A percentile compares a stretch with the other conserved stretches of the same genome.
These are phyloP conservation scores for Parietaria judaica DNA, from an alignment of 306 rosid genomes.

Conservation along the genomic window DNA sequence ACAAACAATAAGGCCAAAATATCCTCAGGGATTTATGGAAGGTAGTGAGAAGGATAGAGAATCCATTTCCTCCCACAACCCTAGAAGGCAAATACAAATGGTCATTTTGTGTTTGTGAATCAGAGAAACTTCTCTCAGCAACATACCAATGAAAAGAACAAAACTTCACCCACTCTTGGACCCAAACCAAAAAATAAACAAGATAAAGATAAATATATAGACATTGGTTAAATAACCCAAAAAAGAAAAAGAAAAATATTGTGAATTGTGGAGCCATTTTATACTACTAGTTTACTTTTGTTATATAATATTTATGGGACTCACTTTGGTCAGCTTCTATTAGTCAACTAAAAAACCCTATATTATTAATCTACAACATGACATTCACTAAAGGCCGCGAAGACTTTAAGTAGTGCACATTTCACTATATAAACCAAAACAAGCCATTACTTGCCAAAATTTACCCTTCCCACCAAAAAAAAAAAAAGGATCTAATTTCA, in stretches of 20 bases:
- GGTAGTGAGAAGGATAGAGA: neutral
- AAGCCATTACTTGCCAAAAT: constrained; percentile 7
- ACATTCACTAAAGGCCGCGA: constrained; percentile 22
- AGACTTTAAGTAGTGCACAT: constrained; percentile 13
- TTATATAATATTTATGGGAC: constrained; percentile 4
- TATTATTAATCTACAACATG: constrained; percentile 19
- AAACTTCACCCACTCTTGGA: neutral
- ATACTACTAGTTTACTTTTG: neutral
- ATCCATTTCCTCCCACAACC: neutral
- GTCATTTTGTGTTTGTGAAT: constrained; percentile 11
- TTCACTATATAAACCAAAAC: neutral
- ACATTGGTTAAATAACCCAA: neutral
- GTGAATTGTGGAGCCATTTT: neutral
- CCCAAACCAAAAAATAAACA: neutral
- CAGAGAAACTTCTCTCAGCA: constrained; percentile 16
- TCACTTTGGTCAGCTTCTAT: constrained; percentile 22
- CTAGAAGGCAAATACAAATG: constrained; percentile 7
- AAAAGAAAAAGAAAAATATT: neutral
- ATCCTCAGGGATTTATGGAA: neutral
- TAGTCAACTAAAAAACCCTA: constrained; percentile 29
- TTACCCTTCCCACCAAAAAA: neutral
- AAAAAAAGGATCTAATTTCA: constrained; percentile 2
- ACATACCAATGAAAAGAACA: constrained; percentile 26
- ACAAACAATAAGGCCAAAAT: neutral
- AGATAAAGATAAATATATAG: neutral